Percentiles rank a stretch among this genome's conserved stretches.
Evolutionary conservation across 257 asterid genomes (phyloP).

Genomic region (Solanum lycopersicoides): DNA sequence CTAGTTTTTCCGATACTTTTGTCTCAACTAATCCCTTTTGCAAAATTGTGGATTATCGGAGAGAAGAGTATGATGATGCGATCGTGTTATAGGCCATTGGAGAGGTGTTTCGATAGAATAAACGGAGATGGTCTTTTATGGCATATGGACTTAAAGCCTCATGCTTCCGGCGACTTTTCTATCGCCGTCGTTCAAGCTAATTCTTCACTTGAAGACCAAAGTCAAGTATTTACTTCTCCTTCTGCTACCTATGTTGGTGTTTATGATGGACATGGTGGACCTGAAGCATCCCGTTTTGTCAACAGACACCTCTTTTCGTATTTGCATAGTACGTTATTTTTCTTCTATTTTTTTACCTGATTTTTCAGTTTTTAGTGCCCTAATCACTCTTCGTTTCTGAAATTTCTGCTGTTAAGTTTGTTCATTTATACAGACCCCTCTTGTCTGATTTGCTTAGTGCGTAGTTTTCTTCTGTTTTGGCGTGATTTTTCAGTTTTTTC

Average conservation of each 20-base stretch:
- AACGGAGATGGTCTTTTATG: slow-evolving; percentile 70
- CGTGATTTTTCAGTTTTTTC: neutral
- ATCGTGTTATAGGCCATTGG: slow-evolving; percentile 43
- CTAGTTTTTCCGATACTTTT: neutral
- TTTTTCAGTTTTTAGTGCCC: neutral
- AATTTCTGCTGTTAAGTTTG: neutral
- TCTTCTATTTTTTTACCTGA: too few relatives aligned
- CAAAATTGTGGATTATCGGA: neutral
- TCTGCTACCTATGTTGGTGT: slow-evolving; percentile 88
- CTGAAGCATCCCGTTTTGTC: slow-evolving; percentile 90
- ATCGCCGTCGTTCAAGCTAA: slow-evolving; percentile 96
- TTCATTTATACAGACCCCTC: neutral
- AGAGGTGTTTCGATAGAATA: slow-evolving; percentile 52
- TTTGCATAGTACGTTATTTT: slow-evolving; percentile 41
- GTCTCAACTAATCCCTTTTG: neutral
- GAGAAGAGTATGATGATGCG: slow-evolving; percentile 40
- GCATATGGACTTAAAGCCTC: slow-evolving; percentile 79
- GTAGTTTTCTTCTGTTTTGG: too few relatives aligned
- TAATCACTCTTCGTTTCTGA: neutral
- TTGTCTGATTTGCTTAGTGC: neutral
- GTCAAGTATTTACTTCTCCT: slow-evolving; percentile 82
- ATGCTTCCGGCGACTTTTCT: slow-evolving; percentile 80
- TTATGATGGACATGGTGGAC: slow-evolving; percentile 98
- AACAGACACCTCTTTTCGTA: slow-evolving; percentile 72
- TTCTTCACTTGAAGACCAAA: slow-evolving; percentile 81